Percentiles rank a stretch among this genome's conserved stretches.
Evolutionary conservation across 164 flowering plant genomes (phyloP).

Genomic region (Tetrastigma voinierianum): DNA sequence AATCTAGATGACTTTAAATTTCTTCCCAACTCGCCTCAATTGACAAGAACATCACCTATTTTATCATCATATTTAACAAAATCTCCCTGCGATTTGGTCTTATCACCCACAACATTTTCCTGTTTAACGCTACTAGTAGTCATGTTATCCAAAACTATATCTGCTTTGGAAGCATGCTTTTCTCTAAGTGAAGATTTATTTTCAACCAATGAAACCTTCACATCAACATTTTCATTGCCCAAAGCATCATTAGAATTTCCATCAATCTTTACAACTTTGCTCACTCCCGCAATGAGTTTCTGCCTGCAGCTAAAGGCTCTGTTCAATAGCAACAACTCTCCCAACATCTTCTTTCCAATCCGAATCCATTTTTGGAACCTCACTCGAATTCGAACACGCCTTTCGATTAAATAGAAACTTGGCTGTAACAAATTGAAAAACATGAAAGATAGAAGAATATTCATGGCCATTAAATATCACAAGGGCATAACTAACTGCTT

Average conservation of each 20-base stretch:
- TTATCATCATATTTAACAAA: constrained; percentile 5
- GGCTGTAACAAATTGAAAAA: constrained; percentile 41
- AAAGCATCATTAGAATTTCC: constrained; percentile 2
- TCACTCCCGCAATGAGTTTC: constrained; percentile 4
- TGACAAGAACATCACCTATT: constrained; percentile 11
- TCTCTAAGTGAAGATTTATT: constrained; percentile 10
- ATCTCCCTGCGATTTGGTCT: not conserved
- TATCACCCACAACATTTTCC: constrained; percentile 12
- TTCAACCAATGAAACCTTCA: constrained; percentile 8
- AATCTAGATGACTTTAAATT: constrained; percentile 23
- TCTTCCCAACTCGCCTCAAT: constrained; percentile 15
- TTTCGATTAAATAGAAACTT: constrained; percentile 46
- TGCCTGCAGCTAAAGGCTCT: too few species aligned
- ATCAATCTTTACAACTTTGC: constrained; percentile 2
- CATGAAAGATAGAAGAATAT: not conserved
- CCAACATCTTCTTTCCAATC: constrained; percentile 19
- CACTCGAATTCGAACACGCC: constrained; percentile 15
- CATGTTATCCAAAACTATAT: not conserved
- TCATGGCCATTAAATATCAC: not conserved
- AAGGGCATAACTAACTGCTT: too few species aligned
- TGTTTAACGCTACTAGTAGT: constrained; percentile 3
- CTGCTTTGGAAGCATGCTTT: constrained; percentile 1
- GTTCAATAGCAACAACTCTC: constrained; percentile 8
- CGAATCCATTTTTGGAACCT: constrained; percentile 17
- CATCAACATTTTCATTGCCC: constrained; percentile 8